phyloP scores from a whole-genome alignment of 306 rosid genomes.

The Prunus davidiana region DNA sequence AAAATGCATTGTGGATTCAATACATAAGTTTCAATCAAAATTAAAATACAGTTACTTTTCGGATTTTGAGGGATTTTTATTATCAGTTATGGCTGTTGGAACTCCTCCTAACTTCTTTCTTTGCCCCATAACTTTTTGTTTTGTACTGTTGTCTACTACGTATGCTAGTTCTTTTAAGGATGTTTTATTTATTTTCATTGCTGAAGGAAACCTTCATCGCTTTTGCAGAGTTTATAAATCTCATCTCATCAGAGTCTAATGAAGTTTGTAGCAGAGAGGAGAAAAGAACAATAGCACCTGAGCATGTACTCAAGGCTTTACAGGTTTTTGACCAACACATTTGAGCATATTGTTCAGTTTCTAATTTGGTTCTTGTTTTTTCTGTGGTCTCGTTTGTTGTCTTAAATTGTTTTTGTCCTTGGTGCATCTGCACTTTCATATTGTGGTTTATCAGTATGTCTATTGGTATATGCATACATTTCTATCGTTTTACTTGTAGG shows the following conservation, averaged over 20 bases:
- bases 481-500: neutral
- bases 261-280: slow-evolving; percentile 96
- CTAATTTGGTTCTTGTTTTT: neutral
- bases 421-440: neutral
- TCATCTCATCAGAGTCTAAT: slow-evolving; percentile 90
- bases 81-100: neutral
- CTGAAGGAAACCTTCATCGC: slow-evolving; percentile 24
- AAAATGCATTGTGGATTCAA: neutral
- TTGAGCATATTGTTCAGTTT: slow-evolving; percentile 3
- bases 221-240: slow-evolving; percentile 91
- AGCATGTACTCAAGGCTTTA: slow-evolving; percentile 92
- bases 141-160: neutral
- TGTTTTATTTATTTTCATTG: slow-evolving; percentile 4
- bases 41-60: neutral
- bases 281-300: slow-evolving; percentile 97
- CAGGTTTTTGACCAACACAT: slow-evolving; percentile 44
- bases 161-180: neutral
- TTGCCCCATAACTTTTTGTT: neutral
- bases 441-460: neutral
- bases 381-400: neutral
- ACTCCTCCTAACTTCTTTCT: neutral
- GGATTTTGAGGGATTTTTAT: neutral
- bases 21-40: neutral
- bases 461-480: neutral
- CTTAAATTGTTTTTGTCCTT: slow-evolving; percentile 2